Conservation (phyloP, 179 eudicot species). For the Beta macrorhiza region DNA sequence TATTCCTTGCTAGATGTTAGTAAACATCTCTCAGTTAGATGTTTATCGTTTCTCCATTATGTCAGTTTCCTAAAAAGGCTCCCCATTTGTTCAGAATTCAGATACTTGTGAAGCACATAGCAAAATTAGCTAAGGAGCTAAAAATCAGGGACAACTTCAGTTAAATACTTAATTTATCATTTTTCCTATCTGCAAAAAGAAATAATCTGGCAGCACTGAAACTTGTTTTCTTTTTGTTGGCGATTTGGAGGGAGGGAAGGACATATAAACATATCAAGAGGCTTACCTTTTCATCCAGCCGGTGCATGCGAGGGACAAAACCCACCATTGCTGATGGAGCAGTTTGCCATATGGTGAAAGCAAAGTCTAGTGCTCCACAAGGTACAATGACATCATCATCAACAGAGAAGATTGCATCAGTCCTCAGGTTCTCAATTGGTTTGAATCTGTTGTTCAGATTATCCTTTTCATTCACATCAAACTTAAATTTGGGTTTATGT, state of each 20-base stretch:
- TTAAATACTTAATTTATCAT: not conserved
- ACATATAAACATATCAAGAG: not conserved
- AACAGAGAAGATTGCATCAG: conserved; percentile 65
- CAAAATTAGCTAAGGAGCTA: no score
- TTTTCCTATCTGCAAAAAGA: not conserved
- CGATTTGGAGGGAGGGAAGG: not conserved
- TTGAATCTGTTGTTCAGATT: conserved; percentile 67
- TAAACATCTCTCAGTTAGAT: no score
- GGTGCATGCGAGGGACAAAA: conserved; percentile 72
- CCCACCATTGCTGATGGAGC: conserved; percentile 74
- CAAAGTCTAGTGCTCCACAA: conserved; percentile 60
- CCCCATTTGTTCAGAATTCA: not conserved
- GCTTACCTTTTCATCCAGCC: conserved; percentile 57
- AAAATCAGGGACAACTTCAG: not conserved
- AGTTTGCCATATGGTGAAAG: conserved; percentile 64
- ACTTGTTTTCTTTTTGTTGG: not conserved
- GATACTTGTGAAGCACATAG: not conserved
- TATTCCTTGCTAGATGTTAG: no score
- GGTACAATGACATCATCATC: conserved; percentile 76
- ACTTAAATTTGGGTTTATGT: conserved; percentile 49
- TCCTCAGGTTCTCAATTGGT: conserved; percentile 50
- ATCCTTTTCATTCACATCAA: conserved; percentile 59
- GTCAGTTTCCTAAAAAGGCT: not conserved
- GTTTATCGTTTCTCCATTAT: not conserved
- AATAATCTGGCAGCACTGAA: not conserved